phyloP scores from a whole-genome alignment of 164 flowering plant species.

The Akebia trifoliata region DNA sequence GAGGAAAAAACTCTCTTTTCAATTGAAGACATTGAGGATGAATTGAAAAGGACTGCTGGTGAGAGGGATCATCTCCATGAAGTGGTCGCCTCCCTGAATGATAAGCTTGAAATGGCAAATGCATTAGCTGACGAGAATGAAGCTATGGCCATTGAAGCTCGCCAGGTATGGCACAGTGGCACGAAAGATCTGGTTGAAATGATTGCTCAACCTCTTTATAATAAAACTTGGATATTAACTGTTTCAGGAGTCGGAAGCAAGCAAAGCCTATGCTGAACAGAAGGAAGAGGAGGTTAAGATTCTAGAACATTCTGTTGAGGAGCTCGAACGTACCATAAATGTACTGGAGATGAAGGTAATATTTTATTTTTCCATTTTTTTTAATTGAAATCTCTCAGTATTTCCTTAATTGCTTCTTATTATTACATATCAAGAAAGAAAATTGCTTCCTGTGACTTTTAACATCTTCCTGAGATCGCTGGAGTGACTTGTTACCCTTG shows the following conservation, averaged over 20 bases:
- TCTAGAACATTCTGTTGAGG: conserved; percentile 79
- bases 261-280: conserved; percentile 74
- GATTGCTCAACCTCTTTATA: background rate
- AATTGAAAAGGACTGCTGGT: conserved; percentile 29
- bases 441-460: background rate
- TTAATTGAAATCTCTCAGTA: too few species aligned
- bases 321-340: conserved; percentile 78
- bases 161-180: conserved; percentile 73
- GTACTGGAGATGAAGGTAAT: conserved; percentile 75
- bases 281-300: conserved; percentile 91
- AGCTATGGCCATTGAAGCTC: conserved; percentile 81
- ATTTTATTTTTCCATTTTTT: conserved; percentile 1
- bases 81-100: conserved; percentile 46
- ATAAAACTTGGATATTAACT: background rate
- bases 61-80: conserved; percentile 56
- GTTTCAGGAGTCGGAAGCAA: conserved; percentile 64
- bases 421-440: too few species aligned
- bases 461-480: background rate
- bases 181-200: too few species aligned
- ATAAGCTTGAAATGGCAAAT: conserved; percentile 60
- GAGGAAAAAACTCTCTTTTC: conserved; percentile 37
- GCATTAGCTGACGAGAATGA: conserved; percentile 83
- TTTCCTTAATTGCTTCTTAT: background rate
- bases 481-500: conserved; percentile 6
- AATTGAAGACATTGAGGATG: conserved; percentile 35